Evolutionary conservation across 2,329 filamentous ascomycete species (phyloP), one percentile per base, ranked within the genome.

Genomic region (Trichophyton rubrum): DNA sequence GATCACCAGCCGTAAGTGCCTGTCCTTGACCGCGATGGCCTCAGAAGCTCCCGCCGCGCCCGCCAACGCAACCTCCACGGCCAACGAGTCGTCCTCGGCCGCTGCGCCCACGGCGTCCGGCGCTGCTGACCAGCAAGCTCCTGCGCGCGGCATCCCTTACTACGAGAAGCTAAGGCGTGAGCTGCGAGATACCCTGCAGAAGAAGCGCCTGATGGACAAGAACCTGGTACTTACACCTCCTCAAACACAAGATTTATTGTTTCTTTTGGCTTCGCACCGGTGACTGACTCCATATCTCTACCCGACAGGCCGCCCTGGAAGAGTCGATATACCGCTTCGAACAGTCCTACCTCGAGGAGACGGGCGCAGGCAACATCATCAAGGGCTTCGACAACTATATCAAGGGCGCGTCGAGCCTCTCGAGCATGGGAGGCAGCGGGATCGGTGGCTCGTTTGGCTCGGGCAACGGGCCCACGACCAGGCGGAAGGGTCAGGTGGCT

Each of bases 361-460:
- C 90, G 3, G 84, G 80, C 67, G 82, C 83, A 20, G 93, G 93
- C 51, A 99, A 99, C 77, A 97, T 99, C 71, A 92, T 99, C 72
- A 90, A 89, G 56, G 93, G 93, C 22, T 99, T 99, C 73, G 93
- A 99, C 73, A 95, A 90, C 71, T 99, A 97, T 77, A 95, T 96
- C 79, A 99, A 99, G 74, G 91, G 89, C 60, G 82, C 81, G 17
- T 81, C 83, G 7, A 82, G 84, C n/a, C 79, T 76, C 2, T 69
- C 72, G 1, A 67, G 65, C 24, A 64, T 73, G 24, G 67, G 69
- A 30, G 68, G 68, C 2, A 49, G 59, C 40, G 56, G 53, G 15
- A 58, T 64, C 2, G 60, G 63, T 38, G 60, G 60, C 17, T 63
- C 62, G 27, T 64, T 74, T 9, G 70, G 73, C 40, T 64, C 61